These are phyloP conservation scores for Sporisorium iseilematis-ciliati DNA, from an alignment of 1,284 basidiomycete species.

Conservation along the genomic window DNA sequence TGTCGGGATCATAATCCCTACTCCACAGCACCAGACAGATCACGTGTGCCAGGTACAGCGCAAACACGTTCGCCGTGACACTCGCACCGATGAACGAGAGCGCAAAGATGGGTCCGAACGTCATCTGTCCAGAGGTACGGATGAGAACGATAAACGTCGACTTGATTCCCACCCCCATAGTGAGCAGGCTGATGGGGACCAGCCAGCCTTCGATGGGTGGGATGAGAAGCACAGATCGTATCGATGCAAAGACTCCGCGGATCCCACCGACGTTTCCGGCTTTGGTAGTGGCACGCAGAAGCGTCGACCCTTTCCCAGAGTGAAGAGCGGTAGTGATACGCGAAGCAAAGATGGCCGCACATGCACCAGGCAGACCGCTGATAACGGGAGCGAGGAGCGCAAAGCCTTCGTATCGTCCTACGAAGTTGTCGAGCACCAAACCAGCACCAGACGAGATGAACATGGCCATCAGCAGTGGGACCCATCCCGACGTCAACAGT, in stretches of 20 bases:
- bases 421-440: slow-evolving; percentile 89
- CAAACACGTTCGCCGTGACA: slow-evolving; percentile 70
- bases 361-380: slow-evolving; percentile 78
- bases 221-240: slow-evolving; percentile 27
- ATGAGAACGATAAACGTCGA: slow-evolving; percentile 55
- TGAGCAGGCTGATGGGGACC: slow-evolving; percentile 57
- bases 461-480: slow-evolving; percentile 91
- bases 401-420: slow-evolving; percentile 86
- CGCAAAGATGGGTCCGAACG: slow-evolving; percentile 61
- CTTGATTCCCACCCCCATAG: slow-evolving; percentile 55
- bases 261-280: slow-evolving; percentile 33
- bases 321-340: slow-evolving; percentile 88
- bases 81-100: slow-evolving; percentile 36
- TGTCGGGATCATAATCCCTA: slow-evolving; percentile 81
- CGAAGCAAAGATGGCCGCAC: slow-evolving; percentile 91
- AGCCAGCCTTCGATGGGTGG: slow-evolving; percentile 63
- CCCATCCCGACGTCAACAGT: slow-evolving; percentile 86
- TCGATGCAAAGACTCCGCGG: slow-evolving; percentile 23
- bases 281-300: slow-evolving; percentile 31
- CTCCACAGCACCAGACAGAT: slow-evolving; percentile 87
- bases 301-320: slow-evolving; percentile 62
- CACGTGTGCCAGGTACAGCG: slow-evolving; percentile 77
- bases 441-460: slow-evolving; percentile 90
- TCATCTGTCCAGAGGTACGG: slow-evolving; percentile 48
- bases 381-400: slow-evolving; percentile 89